These are phyloP conservation scores for Apium graveolens DNA, from an alignment of 129 eudicot genomes.

Conservation along the genomic window DNA sequence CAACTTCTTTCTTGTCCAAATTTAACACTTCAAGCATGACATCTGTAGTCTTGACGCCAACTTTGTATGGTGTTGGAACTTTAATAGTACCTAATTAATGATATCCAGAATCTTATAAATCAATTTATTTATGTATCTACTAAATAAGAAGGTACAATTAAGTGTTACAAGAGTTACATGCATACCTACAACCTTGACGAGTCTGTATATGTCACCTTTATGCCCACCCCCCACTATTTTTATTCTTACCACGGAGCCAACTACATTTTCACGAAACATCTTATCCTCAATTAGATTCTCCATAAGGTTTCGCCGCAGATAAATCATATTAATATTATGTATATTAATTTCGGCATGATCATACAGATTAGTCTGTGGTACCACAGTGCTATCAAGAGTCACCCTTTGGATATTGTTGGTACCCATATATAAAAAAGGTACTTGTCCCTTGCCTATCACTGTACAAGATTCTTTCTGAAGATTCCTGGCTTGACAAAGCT, in stretches of 20 bases:
- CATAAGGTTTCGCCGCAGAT: constrained; percentile 60
- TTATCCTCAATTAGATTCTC: constrained; percentile 50
- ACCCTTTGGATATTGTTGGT: neutral
- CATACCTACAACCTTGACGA: constrained; percentile 84
- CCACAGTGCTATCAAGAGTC: neutral
- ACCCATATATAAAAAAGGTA: constrained; percentile 17
- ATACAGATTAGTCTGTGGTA: constrained; percentile 45
- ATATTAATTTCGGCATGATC: constrained; percentile 88
- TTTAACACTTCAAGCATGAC: constrained; percentile 45
- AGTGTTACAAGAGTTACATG: neutral
- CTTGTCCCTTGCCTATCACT: constrained; percentile 18
- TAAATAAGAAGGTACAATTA: neutral
- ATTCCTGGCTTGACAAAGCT: constrained; percentile 56
- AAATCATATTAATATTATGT: constrained; percentile 74
- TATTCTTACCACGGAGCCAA: constrained; percentile 82
- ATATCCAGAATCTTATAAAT: constrained; percentile 9
- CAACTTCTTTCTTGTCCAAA: constrained; percentile 60
- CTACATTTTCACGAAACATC: constrained; percentile 56
- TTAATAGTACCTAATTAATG: constrained; percentile 56
- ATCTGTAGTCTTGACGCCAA: constrained; percentile 49
- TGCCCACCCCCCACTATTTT: constrained; percentile 62
- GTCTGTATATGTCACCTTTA: constrained; percentile 71
- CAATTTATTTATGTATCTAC: constrained; percentile 1
- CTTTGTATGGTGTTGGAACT: constrained; percentile 51
- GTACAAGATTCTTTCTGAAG: constrained; percentile 50